Base-by-base conservation (phyloP, 768 basidiomycete species). In the Erythrobasidium yunnanense region DNA sequence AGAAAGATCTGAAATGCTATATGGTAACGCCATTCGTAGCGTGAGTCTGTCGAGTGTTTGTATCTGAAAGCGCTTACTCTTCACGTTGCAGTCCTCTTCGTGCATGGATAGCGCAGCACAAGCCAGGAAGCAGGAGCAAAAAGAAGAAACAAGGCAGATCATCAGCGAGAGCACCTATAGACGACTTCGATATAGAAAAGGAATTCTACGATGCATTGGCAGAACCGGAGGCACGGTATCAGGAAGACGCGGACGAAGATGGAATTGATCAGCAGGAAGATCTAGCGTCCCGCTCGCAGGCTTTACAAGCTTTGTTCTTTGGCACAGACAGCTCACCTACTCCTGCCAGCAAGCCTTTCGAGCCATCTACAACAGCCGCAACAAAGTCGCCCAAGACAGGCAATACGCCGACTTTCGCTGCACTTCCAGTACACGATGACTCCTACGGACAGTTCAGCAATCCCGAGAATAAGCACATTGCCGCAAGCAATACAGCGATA, bases 21-120 rank as follows among this genome's bases (percentile, higher is more conserved):
- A 80, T 96, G 73, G 90, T 97, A 35, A 84, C 90, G 0, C 92
- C 93, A 2, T 95, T 97, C 78, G 90, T 99, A 70, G 74, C 72
- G 79, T 79, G 53, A 65, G 78, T 70, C 23, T 34, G 23, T 25
- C 25, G 1, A 11, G 15, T 18, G 13, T 38, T 15, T 11, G 17
- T 45, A 1, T 11, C 53, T 45, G 0, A 15, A 42, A 13, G 13
- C 18, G 29, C 23, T 20, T 22, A 2, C 13, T 8, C 47, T 29
- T 15, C 18, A 17, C 20, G 8, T 27, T 4, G 23, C n/a, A 65
- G 57, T 22, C 70, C 65, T n/a, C 66, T 74, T 38, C 73, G 71
- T 55, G 66, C 69, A 4, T 73, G 73, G 72, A 72, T 74, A 49
- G 68, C 70, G 34, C 57, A 62, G 33, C 65, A 68, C 51, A 73